phyloP scores from a whole-genome alignment of 2,329 filamentous ascomycete genomes.

The Tympanopsis confertula region DNA sequence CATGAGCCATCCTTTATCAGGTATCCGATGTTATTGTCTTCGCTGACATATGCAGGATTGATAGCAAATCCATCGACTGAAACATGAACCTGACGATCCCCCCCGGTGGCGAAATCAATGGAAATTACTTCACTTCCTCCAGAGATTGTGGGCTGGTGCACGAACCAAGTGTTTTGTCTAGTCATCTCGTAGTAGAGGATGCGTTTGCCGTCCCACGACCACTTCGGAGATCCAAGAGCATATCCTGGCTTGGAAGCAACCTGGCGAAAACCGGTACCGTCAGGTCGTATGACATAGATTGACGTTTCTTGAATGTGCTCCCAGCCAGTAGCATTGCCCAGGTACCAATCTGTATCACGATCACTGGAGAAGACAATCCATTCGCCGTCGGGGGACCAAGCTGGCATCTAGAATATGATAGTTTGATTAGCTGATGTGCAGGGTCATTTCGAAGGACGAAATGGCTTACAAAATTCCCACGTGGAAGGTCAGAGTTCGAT shows the following conservation, averaged over 20 bases:
- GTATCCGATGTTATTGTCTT: conserved; percentile 10
- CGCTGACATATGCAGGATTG: conserved; percentile 9
- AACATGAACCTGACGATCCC: not conserved
- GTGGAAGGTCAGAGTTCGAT: conserved; percentile 11
- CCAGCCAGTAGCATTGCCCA: conserved; percentile 25
- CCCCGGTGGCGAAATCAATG: conserved; percentile 8
- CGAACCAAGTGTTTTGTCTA: conserved; percentile 9
- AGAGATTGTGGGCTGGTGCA: not conserved
- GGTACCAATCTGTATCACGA: conserved; percentile 25
- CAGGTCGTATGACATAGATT: conserved; percentile 22
- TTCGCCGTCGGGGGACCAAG: conserved; percentile 26
- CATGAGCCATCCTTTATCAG: conserved; percentile 12
- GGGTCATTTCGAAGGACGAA: too few species aligned
- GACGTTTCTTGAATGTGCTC: conserved; percentile 26
- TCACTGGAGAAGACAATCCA: conserved; percentile 28
- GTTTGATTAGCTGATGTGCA: too few species aligned
- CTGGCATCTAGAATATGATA: too few species aligned
- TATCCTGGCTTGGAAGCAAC: conserved; percentile 18
- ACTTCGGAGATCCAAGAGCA: conserved; percentile 23
- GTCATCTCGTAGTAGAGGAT: conserved; percentile 26
- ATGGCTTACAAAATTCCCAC: conserved; percentile 23
- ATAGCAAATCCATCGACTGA: conserved; percentile 16
- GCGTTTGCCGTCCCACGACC: conserved; percentile 20
- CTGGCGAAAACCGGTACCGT: conserved; percentile 22
- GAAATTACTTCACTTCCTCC: not conserved